Percentiles rank a stretch among this genome's conserved stretches.
These are phyloP conservation scores for Camellia japonica DNA, from an alignment of 148 eudicot genomes.

Conservation along the genomic window DNA sequence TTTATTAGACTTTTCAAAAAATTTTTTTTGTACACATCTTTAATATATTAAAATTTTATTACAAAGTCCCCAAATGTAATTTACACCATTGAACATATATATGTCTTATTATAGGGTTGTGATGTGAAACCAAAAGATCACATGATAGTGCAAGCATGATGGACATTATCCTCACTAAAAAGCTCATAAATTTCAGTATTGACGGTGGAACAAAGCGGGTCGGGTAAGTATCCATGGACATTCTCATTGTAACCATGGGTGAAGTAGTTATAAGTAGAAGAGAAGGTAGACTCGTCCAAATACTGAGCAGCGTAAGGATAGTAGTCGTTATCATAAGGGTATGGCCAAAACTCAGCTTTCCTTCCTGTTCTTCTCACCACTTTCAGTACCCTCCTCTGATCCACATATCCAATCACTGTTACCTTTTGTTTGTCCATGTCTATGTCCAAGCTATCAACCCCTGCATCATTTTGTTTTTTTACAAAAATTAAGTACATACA, in stretches of 20 bases:
- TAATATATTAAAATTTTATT: too few species aligned
- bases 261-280: conserved; percentile 41
- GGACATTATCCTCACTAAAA: conserved; percentile 41
- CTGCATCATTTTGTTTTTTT: conserved; percentile 18
- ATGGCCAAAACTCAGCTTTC: conserved; percentile 43
- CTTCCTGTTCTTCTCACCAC: conserved; percentile 45
- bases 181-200: conserved; percentile 26
- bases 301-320: conserved; percentile 36
- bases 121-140: conserved; percentile 8
- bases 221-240: conserved; percentile 35
- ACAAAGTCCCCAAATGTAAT: too few species aligned
- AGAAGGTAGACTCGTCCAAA: conserved; percentile 32
- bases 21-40: too few species aligned
- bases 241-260: conserved; percentile 42
- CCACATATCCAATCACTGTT: conserved; percentile 38
- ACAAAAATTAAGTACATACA: too few species aligned
- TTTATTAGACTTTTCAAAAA: too few species aligned
- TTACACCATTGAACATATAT: too few species aligned
- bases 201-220: conserved; percentile 21
- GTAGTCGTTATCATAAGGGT: conserved; percentile 36
- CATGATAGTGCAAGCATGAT: conserved; percentile 43
- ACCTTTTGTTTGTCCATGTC: conserved; percentile 55
- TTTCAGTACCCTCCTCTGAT: conserved; percentile 38
- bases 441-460: conserved; percentile 44
- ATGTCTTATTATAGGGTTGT: too few species aligned